phyloP scores from a whole-genome alignment of 1,284 basidiomycete genomes.

The Puccinia hordei region DNA sequence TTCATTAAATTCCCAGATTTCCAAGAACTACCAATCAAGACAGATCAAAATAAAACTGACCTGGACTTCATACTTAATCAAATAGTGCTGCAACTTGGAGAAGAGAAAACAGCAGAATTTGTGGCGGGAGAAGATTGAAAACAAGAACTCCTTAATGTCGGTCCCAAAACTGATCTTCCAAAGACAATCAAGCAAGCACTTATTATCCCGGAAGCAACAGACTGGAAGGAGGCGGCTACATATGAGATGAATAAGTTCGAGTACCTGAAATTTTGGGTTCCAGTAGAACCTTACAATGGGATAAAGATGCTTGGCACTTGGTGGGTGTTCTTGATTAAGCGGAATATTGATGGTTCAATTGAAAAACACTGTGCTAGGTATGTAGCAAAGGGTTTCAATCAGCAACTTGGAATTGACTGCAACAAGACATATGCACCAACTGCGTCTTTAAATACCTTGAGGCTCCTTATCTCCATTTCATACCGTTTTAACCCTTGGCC shows the following conservation, averaged over 20 bases:
- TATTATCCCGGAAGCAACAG: no score
- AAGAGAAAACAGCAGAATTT: not conserved
- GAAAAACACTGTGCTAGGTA: not conserved
- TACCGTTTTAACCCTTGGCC: not conserved
- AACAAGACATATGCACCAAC: conserved; percentile 5
- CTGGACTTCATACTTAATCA: not conserved
- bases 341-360: not conserved
- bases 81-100: not conserved
- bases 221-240: no score
- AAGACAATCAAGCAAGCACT: no score
- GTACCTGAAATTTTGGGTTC: not conserved
- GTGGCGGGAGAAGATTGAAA: not conserved
- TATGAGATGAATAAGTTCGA: no score
- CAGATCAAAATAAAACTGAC: not conserved
- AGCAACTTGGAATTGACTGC: not conserved
- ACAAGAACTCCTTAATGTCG: not conserved
- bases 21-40: not conserved
- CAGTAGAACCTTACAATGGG: not conserved
- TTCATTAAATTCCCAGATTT: conserved; percentile 4
- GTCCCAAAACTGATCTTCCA: not conserved
- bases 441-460: not conserved
- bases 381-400: conserved; percentile 19
- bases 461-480: not conserved
- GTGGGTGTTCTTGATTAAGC: conserved; percentile 16
- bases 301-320: not conserved